Percentiles rank a stretch among this genome's conserved stretches.
These are phyloP conservation scores for Pseudoturritis turrita DNA, from an alignment of 345 rosid genomes.

Conservation along the genomic window DNA sequence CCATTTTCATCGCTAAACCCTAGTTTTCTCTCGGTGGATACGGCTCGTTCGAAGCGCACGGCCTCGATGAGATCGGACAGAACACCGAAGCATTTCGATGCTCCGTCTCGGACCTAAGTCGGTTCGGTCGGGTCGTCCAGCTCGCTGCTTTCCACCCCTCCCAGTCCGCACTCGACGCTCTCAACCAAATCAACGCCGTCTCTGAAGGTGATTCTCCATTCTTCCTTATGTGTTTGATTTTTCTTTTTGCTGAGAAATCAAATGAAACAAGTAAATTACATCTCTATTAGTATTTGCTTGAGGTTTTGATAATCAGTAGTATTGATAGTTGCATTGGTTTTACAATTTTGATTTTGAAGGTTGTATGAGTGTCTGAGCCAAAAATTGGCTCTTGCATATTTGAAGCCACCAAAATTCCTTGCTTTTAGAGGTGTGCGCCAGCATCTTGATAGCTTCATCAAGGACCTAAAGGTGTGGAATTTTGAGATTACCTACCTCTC, in stretches of 20 bases:
- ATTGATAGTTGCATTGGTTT: neutral
- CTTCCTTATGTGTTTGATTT: neutral
- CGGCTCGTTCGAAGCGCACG: constrained; percentile 47
- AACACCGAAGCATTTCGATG: constrained; percentile 70
- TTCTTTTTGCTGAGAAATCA: too few relatives aligned
- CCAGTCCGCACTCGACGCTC: constrained; percentile 66
- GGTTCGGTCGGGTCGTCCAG: constrained; percentile 78
- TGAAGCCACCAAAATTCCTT: too few relatives aligned
- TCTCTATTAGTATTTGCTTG: neutral
- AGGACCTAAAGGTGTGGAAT: too few relatives aligned
- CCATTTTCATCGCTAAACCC: too few relatives aligned
- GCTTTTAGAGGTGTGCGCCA: too few relatives aligned
- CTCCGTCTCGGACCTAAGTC: constrained; percentile 64
- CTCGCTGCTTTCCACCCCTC: constrained; percentile 66
- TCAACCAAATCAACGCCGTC: constrained; percentile 75
- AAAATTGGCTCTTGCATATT: too few relatives aligned
- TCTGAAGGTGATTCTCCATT: constrained; percentile 58
- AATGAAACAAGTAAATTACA: too few relatives aligned
- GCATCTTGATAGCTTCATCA: too few relatives aligned
- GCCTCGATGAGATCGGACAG: constrained; percentile 81
- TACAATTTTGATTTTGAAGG: constrained; percentile 21
- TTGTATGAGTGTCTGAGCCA: too few relatives aligned
- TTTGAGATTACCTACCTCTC: too few relatives aligned
- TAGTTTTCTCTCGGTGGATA: constrained; percentile 48
- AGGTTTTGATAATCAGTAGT: neutral